phyloP scores from a whole-genome alignment of 768 basidiomycete genomes.

The Tylopilus subfusipes region DNA sequence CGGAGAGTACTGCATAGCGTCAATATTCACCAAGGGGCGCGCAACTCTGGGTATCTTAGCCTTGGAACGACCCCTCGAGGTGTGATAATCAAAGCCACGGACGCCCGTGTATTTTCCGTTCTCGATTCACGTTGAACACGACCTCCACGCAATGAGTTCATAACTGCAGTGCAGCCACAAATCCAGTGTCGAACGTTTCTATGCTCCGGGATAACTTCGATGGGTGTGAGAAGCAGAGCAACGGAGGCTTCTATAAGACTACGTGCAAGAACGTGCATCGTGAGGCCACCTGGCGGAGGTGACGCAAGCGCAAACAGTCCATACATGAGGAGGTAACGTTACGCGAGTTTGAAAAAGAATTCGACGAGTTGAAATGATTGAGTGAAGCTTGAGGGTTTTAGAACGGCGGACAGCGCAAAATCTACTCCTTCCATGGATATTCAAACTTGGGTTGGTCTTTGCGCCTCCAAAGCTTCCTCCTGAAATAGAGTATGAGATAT shows the following conservation, averaged over 20 bases:
- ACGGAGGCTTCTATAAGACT: background rate
- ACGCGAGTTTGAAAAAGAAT: background rate
- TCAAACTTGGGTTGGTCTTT: conserved; percentile 82
- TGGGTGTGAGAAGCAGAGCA: background rate
- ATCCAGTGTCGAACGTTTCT: background rate
- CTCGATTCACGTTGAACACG: background rate
- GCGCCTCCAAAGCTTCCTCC: conserved; percentile 89
- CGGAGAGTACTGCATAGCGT: background rate
- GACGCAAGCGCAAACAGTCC: background rate
- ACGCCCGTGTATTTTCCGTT: background rate
- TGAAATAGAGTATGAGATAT: conserved; percentile 31
- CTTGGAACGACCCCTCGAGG: background rate
- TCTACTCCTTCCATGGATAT: conserved; percentile 82
- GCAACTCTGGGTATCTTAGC: background rate
- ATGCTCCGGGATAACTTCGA: background rate
- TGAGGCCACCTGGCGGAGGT: background rate
- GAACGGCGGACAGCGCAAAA: background rate
- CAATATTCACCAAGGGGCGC: no score
- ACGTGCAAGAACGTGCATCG: background rate
- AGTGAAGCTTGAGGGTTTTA: background rate
- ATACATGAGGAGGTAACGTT: background rate
- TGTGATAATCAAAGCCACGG: background rate
- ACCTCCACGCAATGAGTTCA: background rate
- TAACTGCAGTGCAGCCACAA: background rate
- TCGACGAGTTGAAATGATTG: background rate